These are phyloP conservation scores for Psidium friedrichsthalianum DNA, from an alignment of 345 rosid species.

Conservation along the genomic window DNA sequence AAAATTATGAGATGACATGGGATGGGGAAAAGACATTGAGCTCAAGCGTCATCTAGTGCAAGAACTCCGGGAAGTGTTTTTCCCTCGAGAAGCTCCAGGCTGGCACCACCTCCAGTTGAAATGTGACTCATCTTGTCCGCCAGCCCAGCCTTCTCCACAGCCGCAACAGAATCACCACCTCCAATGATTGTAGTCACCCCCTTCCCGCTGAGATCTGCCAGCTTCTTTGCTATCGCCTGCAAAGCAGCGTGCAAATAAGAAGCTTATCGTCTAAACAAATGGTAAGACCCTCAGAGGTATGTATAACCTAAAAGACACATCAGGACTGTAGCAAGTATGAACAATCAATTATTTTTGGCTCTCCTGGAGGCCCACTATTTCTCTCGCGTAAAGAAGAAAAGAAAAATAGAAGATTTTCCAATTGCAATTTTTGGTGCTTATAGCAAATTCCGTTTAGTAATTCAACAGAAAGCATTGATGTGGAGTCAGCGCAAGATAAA, in stretches of 20 bases:
- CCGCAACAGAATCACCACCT: constrained; percentile 97
- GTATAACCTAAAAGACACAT: background rate
- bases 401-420: background rate
- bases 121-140: constrained; percentile 96
- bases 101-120: constrained; percentile 95
- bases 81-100: constrained; percentile 95
- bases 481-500: background rate
- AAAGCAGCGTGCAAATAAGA: background rate
- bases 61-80: constrained; percentile 82
- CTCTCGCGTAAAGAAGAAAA: background rate
- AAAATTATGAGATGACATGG: background rate
- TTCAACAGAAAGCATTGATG: background rate
- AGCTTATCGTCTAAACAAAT: background rate
- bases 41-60: constrained; percentile 73
- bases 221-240: constrained; percentile 81
- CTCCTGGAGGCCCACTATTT: background rate
- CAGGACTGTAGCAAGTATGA: background rate
- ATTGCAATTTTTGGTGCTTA: background rate
- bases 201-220: constrained; percentile 69
- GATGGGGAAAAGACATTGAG: background rate
- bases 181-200: constrained; percentile 95
- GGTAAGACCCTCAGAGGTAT: background rate
- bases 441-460: background rate
- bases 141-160: constrained; percentile 88
- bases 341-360: background rate